Percentiles rank a stretch among this genome's conserved stretches.
Evolutionary conservation across 257 asterid genomes (phyloP).

Genomic region (Marsdenia floribunda): DNA sequence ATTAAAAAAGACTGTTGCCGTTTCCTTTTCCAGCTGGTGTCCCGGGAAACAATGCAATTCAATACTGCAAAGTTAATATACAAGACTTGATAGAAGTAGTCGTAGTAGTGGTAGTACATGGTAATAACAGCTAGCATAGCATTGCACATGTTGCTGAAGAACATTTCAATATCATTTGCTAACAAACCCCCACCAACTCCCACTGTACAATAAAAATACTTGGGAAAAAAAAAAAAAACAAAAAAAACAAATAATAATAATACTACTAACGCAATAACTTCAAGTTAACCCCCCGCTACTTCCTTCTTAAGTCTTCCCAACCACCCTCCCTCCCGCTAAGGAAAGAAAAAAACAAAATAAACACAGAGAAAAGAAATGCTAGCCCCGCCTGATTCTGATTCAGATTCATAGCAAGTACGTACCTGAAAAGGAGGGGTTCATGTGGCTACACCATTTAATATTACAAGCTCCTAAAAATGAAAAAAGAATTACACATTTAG

Average conservation of each 20-base stretch:
- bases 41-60: neutral
- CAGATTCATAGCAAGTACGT: neutral
- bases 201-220: slow-evolving; percentile 24
- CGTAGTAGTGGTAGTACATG: no score
- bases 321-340: neutral
- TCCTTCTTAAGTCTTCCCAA: neutral
- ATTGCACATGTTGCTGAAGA: slow-evolving; percentile 8
- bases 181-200: slow-evolving; percentile 29
- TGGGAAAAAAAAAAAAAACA: neutral
- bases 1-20: neutral
- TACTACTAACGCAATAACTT: slow-evolving; percentile 5
- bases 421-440: neutral
- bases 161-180: slow-evolving; percentile 2
- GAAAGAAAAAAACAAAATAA: neutral
- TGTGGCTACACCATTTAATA: neutral
- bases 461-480: slow-evolving; percentile 2
- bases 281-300: neutral
- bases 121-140: slow-evolving; percentile 1
- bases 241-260: no score
- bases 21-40: neutral
- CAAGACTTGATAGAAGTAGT: neutral
- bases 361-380: neutral
- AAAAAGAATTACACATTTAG: neutral
- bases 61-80: neutral
- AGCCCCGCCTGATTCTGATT: slow-evolving; percentile 6